Evolutionary conservation across 2,329 filamentous ascomycete genomes (phyloP), one percentile per base, ranked within the genome.

Genomic region (Penicillium sp.): DNA sequence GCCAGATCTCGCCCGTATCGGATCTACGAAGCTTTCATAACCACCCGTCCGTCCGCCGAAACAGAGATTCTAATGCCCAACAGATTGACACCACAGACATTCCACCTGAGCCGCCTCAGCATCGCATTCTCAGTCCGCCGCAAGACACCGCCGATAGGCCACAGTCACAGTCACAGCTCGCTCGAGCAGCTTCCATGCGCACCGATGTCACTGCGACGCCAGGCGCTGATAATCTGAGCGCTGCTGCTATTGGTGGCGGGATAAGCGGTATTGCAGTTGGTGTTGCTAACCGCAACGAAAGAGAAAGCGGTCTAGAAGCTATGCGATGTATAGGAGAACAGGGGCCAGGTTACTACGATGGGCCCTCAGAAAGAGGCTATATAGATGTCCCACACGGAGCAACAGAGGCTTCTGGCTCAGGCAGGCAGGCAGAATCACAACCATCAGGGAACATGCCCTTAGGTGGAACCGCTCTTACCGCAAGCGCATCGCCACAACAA

Each of bases 181-280:
- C 51, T 43, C 64, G 71, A 49, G 63, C 68, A 4, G 65, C 68
- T 12, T 66, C 69, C 9, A 64, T 66, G 30, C 69, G 69, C 28
- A 71, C 71, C 7, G 64, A 65, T 59, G 73, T 65, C 56, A 74
- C 69, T 45, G 73, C 77, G 24, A 87, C 85, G 1, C 83, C 84
- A 1, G 86, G 83, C 33, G 80, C 83, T 59, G 86, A 90, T 72
- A 89, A 90, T 68, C 83, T 87, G 61, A 80, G 86, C 59, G 77
- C 83, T 50, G 71, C 77, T 40, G 83, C 87, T 16, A 78, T 80
- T 24, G 77, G 77, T 21, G 87, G 85, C 63, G 87, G 85, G 56
- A 84, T 90, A 71, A 79, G 85, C 28, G 86, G 85, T 55, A 83
- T 89, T 59, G 86, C 87, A 40, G 79, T 85, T 64, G 83, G 77